Base-by-base conservation (phyloP, 495 filamentous ascomycete genomes). In the Tuber aestivum region DNA sequence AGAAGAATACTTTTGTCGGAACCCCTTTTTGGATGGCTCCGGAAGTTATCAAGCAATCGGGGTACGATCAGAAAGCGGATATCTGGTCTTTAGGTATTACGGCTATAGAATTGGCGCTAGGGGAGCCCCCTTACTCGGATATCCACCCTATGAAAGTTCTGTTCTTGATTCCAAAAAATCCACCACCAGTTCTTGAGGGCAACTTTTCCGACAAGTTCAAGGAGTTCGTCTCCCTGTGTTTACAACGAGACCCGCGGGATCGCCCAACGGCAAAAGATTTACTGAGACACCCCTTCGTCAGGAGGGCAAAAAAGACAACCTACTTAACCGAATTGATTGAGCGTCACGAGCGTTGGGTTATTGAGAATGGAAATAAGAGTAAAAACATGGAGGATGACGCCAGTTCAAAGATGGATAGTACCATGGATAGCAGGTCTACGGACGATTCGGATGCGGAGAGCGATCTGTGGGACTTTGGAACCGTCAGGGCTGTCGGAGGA, bases 11-110 rank as follows among this genome's bases (percentile, higher is more conserved):
- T 0, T 98, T 99, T 81, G 95, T 99, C n/a, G 95, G 95, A 12
- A 99, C 95, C 6, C 95, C 95, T 0, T 99, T 97, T 85, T 99
- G 95, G 95, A 99, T 99, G 95, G 95, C 95, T 7, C 95, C 95
- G 12, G 95, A 99, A 83, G 95, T 99, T 27, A 99, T 99, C 79
- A 92, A 97, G 84, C 95, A 98, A 85, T 90, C 92, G 72, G 95
- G 95, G 41, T 98, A 99, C 79, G 94, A 97, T 84, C 97, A 93
- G 86, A 97, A 97, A 85, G 95, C 95, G 35, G 95, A 99, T 83
- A 94, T 99, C 69, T 99, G 95, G 95, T 97, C 94, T 3, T 85
- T 99, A 69, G 95, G 95, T 10, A 97, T 99, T 80, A 97, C 95
- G 0, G 95, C 95, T 32, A 92, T 98, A 77, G 95, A 99, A 83